These are phyloP conservation scores for Pezicula radicicola DNA, from an alignment of 2,329 filamentous ascomycete genomes.

Conservation along the genomic window DNA sequence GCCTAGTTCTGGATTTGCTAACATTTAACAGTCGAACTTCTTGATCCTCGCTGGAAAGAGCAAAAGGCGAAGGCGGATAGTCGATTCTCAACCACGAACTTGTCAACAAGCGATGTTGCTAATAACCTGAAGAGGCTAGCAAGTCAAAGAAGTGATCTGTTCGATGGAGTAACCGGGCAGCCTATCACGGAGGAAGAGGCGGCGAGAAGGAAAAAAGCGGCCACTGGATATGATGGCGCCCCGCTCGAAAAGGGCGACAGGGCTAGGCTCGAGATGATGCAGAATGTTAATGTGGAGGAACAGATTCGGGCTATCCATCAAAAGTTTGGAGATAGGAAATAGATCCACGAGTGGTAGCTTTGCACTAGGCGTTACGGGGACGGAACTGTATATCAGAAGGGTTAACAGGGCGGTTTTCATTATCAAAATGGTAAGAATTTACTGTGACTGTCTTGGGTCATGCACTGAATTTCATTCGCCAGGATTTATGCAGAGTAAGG, in stretches of 20 bases:
- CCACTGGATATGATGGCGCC: slow-evolving; percentile 64
- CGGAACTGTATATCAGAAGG: background rate
- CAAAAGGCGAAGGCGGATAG: slow-evolving; percentile 87
- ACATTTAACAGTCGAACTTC: slow-evolving; percentile 63
- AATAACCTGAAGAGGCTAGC: slow-evolving; percentile 95
- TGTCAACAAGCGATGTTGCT: slow-evolving; percentile 82
- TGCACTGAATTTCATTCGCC: background rate
- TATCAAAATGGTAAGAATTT: background rate
- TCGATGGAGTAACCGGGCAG: slow-evolving; percentile 70
- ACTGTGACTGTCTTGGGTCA: background rate
- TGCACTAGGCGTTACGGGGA: slow-evolving; percentile 2
- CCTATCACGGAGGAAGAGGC: slow-evolving; percentile 68
- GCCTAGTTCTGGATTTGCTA: slow-evolving; percentile 6
- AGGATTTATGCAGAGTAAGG: too few species aligned
- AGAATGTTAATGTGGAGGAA: slow-evolving; percentile 77
- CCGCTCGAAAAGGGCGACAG: slow-evolving; percentile 55
- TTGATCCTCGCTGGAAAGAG: slow-evolving; percentile 94
- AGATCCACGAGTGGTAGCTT: background rate
- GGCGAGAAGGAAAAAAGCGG: slow-evolving; percentile 72
- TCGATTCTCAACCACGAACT: slow-evolving; percentile 79
- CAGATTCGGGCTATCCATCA: slow-evolving; percentile 72
- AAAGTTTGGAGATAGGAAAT: slow-evolving; percentile 40
- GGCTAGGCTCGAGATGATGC: slow-evolving; percentile 50
- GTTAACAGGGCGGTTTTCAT: background rate
- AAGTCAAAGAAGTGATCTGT: slow-evolving; percentile 82